Base-by-base conservation (phyloP, 2,329 filamentous ascomycete genomes). In the Blastomyces gilchristii region DNA sequence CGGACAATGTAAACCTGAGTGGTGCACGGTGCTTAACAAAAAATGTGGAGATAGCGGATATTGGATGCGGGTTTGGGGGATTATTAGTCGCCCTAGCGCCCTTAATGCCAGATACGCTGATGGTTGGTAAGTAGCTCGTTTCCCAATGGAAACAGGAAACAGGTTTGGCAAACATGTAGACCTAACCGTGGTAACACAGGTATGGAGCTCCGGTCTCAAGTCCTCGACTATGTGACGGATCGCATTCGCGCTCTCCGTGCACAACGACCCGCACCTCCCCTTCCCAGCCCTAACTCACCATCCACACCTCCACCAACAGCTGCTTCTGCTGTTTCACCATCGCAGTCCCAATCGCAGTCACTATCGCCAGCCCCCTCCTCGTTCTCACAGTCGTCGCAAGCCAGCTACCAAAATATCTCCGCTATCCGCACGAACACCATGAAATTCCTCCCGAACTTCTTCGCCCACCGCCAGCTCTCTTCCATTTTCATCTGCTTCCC, bases 381-480 rank as follows among this genome's bases (percentile, higher is more conserved):
- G 6, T 34, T 54, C 28, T 28, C 61, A 37, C 16, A 16, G 11
- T 11, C 54, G 12, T 9, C 28, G 8, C 39, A 41, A 14, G 41
- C 39, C 31, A 43, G 79, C 57, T 97, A 91, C 75, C 88, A 95
- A 72, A 99, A 99, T 74, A 87, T 93, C 62, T 87, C 89, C 43
- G 95, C 91, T 72, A 80, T 99, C 58, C 87, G 94, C 66, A 90
- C 90, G 68, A 99, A 99, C 79, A 90, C 91, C 5, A 99, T 99
- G 94, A 99, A 99, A 75, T 99, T 97, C 76, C 81, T 99, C n/a
- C 93, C 95, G 66, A 97, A 99, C 73, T 96, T 97, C 81, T 97
- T 99, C 81, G 80, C 78, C 62, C 89, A 87, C 71, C 81, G 78
- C 16, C 92, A 97, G 73, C 84, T 99, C 16, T 84, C 83, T 66